Evolutionary conservation across 2,329 filamentous ascomycete species (phyloP).

Genomic region (Diaporthe destruens): DNA sequence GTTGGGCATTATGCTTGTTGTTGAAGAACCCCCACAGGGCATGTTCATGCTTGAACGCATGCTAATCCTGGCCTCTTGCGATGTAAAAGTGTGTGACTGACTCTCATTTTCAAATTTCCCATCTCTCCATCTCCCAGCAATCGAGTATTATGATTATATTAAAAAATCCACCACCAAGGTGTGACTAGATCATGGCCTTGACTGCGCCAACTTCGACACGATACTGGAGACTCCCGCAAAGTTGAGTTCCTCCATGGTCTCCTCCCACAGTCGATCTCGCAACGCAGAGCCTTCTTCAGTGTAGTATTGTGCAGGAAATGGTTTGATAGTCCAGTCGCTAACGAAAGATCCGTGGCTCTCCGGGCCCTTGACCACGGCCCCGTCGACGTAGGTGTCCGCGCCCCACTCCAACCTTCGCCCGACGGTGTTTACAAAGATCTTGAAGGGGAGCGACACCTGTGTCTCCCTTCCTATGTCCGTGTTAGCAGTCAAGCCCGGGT

Average conservation of each 20-base stretch:
- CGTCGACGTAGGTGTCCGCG: slow-evolving; percentile 62
- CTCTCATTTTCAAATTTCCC: too few species aligned
- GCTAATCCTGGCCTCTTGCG: too few species aligned
- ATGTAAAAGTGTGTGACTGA: too few species aligned
- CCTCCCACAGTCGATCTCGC: slow-evolving; percentile 30
- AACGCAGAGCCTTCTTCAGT: not conserved
- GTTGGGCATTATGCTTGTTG: not conserved
- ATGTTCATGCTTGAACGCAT: not conserved
- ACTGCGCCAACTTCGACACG: not conserved
- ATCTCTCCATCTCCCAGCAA: not conserved
- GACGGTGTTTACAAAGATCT: not conserved
- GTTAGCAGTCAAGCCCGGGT: slow-evolving; percentile 47
- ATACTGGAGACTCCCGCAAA: slow-evolving; percentile 24
- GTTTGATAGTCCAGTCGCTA: slow-evolving; percentile 60
- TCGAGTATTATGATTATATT: not conserved
- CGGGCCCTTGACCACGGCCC: slow-evolving; percentile 57
- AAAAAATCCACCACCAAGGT: not conserved
- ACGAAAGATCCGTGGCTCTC: slow-evolving; percentile 65
- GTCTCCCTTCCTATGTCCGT: slow-evolving; percentile 5
- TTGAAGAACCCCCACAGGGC: not conserved
- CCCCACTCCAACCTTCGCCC: slow-evolving; percentile 49
- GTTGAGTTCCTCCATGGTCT: slow-evolving; percentile 37
- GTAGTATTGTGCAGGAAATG: slow-evolving; percentile 48
- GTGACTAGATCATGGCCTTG: not conserved
- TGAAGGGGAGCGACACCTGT: not conserved